Evolutionary conservation across 306 rosid species (phyloP), one percentile per base, ranked within the genome.

Genomic region (Citrullus amarus): DNA sequence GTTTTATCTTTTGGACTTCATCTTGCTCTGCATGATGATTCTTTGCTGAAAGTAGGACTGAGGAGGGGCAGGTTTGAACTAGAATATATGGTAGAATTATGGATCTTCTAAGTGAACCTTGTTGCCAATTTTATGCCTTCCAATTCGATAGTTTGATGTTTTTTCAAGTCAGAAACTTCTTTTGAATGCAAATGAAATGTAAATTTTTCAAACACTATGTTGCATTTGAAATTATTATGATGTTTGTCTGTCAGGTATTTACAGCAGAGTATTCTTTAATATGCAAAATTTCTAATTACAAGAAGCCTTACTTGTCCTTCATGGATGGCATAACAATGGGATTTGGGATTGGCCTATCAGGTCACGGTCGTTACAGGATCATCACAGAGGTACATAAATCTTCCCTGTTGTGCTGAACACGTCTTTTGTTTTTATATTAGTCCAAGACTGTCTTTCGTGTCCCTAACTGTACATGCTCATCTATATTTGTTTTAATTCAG

Each of bases 271-370:
- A 96, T 86, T 91, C 99, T 80, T 84, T 96, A 73, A 88, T 96
- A 82, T 96, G 99, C 85, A 92, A 96, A 88, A 91, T 92, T 69
- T 71, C 90, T 7, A 93, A 86, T 81, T 96, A 96, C 87, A 91
- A 85, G 87, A 96, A 96, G 86, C 99, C 98, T 12, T 96, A 96
- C 79, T 79, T 96, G 78, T 85, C 92, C 84, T 86, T 96, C 82
- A 96, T 96, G 99, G 99, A 96, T 84, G 99, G 99, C 66, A 80
- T 96, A 80, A 92, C 97, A 30, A 96, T 96, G 99, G 99, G 99
- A 50, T 96, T 92, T 83, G 99, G 99, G 62, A 87, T 96, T 84
- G 99, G 99, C 82, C 84, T 92, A 77, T 96, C 98, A 80, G 98
- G 97, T 74, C 99, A 96, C 76, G 99, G 99, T 25, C 91, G 87